phyloP scores from a whole-genome alignment of 345 rosid species.

The Raphanus raphanistrum region DNA sequence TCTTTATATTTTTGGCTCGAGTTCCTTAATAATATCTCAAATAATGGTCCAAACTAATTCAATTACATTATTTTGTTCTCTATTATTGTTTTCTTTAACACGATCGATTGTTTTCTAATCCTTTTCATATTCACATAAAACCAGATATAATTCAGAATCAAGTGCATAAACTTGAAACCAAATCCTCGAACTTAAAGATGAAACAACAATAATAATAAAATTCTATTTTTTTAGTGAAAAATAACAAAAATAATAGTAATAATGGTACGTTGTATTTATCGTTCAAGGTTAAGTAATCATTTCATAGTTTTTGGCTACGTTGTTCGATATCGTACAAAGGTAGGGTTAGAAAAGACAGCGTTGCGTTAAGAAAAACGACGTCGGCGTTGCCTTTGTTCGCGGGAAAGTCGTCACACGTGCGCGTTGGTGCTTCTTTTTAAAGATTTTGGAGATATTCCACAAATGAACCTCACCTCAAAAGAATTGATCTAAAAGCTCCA shows the following conservation, averaged over 20 bases:
- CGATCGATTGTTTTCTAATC: neutral
- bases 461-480: constrained; percentile 6
- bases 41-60: constrained; percentile 23
- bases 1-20: constrained; percentile 14
- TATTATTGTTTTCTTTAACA: neutral
- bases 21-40: constrained; percentile 20
- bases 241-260: neutral
- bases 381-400: constrained; percentile 24
- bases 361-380: constrained; percentile 38
- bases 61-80: neutral
- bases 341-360: constrained; percentile 27
- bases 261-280: constrained; percentile 12
- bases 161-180: neutral
- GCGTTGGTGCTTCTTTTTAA: constrained; percentile 38
- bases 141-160: neutral
- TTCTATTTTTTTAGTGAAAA: no score
- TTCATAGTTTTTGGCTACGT: constrained; percentile 24
- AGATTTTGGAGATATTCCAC: constrained; percentile 30
- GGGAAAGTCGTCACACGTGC: constrained; percentile 40
- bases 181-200: neutral
- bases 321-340: constrained; percentile 13
- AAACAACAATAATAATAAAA: neutral
- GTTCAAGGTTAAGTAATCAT: constrained; percentile 29
- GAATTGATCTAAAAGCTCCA: neutral
- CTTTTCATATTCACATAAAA: neutral